phyloP scores from a whole-genome alignment of 106 monocot species.

The Dendrobium officinale region DNA sequence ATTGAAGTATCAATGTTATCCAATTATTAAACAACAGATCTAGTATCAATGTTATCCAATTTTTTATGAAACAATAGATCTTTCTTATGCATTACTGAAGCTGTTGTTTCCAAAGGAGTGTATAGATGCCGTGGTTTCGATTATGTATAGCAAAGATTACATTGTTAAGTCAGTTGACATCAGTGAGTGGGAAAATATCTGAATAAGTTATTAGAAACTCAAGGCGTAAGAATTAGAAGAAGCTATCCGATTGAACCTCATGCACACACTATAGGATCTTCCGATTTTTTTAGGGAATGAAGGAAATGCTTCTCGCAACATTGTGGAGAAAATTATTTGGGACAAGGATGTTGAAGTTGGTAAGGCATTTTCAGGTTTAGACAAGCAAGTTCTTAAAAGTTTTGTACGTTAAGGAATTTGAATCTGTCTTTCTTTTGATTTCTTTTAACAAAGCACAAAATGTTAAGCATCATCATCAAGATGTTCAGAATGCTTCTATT shows the following conservation, averaged over 20 bases:
- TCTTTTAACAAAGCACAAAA: constrained; percentile 64
- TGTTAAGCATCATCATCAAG: constrained; percentile 37
- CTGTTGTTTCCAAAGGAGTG: constrained; percentile 12
- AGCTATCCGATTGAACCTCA: constrained; percentile 42
- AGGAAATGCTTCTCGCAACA: constrained; percentile 66
- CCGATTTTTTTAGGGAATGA: constrained; percentile 78
- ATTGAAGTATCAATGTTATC: neutral
- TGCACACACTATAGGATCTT: constrained; percentile 54
- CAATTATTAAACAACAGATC: neutral
- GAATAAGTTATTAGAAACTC: constrained; percentile 39
- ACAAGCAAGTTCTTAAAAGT: neutral
- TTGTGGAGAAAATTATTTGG: constrained; percentile 86
- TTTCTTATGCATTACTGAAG: neutral
- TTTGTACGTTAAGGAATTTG: neutral
- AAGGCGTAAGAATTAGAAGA: constrained; percentile 69
- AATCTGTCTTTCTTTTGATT: neutral
- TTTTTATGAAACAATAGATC: too few relatives aligned
- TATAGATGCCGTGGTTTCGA: neutral
- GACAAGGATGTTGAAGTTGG: constrained; percentile 62
- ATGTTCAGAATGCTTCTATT: constrained; percentile 58
- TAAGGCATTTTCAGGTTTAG: constrained; percentile 27
- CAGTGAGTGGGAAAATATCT: constrained; percentile 25
- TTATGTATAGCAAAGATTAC: constrained; percentile 17
- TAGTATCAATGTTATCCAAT: too few relatives aligned
- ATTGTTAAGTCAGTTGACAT: constrained; percentile 30